Evolutionary conservation across 345 rosid genomes (phyloP), one percentile per base, ranked within the genome.

Genomic region (Rhodomyrtus tomentosa): DNA sequence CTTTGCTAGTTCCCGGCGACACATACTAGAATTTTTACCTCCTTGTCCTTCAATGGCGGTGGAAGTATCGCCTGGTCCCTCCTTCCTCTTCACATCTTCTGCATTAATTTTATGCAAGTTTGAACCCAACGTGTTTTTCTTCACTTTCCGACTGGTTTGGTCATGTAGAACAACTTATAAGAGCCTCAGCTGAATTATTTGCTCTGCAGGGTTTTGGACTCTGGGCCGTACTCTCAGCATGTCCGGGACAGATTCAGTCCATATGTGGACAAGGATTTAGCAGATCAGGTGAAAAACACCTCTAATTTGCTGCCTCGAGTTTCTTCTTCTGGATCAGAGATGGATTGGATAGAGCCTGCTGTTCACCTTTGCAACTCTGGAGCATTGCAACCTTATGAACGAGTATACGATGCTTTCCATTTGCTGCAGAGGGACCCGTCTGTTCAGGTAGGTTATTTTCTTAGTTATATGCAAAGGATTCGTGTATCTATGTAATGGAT

Each of bases 301-400:
- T 80, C 89, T 53, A 87, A 52, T 50, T 16, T 90, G 87, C 84
- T 87, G 72, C 87, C 72, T 72, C 88, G 32, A 81, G 90, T 80
- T 90, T 86, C 93, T 86, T 91, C 93, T 1, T 88, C 80, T 82
- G 94, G 91, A 27, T 88, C 90, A 22, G 95, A 92, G 81, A 54
- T 81, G 81, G 98, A 94, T 80, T 94, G 99, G 97, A 87, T 84
- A 86, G 99, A 96, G 89, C 97, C 98, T 32, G 87, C 94, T 10
- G 68, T 87, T 84, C 89, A 89, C 84, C 89, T 89, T 50, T 88
- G 83, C 83, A 89, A 89, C 82, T 53, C 93, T 18, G 87, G 92
- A 82, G 85, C 88, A 72, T 38, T 92, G 86, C 97, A 88, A 54
- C 92, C 92, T 84, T 87, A 72, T 88, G 94, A 91, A 27, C 88